Conservation (phyloP, 768 basidiomycete species). For the Gymnopilus junonius region DNA sequence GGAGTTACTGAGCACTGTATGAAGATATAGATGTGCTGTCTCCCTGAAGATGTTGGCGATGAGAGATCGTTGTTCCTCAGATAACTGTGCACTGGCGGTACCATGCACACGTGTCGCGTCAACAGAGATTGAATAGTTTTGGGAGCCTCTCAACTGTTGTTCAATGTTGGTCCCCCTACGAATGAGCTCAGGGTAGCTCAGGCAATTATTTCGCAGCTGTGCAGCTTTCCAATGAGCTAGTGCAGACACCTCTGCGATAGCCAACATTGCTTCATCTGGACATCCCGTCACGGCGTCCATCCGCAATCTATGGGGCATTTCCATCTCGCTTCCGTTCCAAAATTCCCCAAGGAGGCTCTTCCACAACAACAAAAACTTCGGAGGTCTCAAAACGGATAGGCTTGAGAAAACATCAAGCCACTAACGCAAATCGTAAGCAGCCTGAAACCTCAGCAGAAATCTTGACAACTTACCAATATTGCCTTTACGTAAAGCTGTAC, state of each 20-base stretch:
- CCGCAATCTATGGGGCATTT: constrained; percentile 47
- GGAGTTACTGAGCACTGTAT: constrained; percentile 70
- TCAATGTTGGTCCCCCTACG: constrained; percentile 75
- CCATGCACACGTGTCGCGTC: constrained; percentile 22
- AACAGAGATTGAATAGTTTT: constrained; percentile 36
- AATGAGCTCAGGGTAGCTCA: constrained; percentile 78
- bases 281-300: constrained; percentile 78
- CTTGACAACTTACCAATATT: constrained; percentile 62
- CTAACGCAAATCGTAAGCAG: constrained; percentile 39
- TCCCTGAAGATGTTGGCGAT: constrained; percentile 67
- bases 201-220: constrained; percentile 63
- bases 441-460: constrained; percentile 16
- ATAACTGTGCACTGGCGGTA: constrained; percentile 25
- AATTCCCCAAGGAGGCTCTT: constrained; percentile 65
- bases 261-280: constrained; percentile 78
- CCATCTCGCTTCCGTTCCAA: constrained; percentile 39
- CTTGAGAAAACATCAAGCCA: constrained; percentile 82
- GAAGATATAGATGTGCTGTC: constrained; percentile 66
- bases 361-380: constrained; percentile 70
- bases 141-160: constrained; percentile 57
- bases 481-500: constrained; percentile 69
- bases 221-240: constrained; percentile 77
- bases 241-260: constrained; percentile 73
- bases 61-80: constrained; percentile 50
- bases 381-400: constrained; percentile 60